Evolutionary conservation across 768 basidiomycete species (phyloP), one percentile per base, ranked within the genome.

Genomic region (Royoungia palumana): DNA sequence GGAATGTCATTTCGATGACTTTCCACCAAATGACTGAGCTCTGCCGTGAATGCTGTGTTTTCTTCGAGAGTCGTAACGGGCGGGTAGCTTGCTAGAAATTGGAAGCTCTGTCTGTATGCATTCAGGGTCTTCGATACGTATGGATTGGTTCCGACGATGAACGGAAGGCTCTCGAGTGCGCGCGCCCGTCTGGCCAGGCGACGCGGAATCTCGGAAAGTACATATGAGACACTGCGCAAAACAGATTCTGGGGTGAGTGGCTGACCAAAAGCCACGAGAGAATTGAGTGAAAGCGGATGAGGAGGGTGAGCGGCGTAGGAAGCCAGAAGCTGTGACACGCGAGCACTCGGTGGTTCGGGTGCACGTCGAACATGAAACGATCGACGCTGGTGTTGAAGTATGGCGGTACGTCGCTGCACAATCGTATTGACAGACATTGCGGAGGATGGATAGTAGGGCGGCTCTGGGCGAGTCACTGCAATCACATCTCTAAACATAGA

Each of bases 121-220:
- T 82, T 71, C 50, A 90, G 73, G 12, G 81, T 82, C 48, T 78
- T 81, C 4, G 85, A 76, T n/a, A 93, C 79, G 67, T 87, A 89
- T 13, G 90, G 90, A 64, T 93, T 93, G 44, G 87, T 90, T 19
- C 89, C 91, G 41, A 92, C 91, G 34, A 93, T 93, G 69, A 87
- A 93, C 1, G 90, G 90, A 27, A 93, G 75, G 1, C 76, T 70
- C 61, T 92, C 88, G 42, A 93, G 72, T 19, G 82, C 83, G 27
- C 79, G 79, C 37, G 89, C 83, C 12, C 89, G 82, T 48, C 78
- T 80, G 2, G 87, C 88, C 27, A 93, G 76, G 44, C 89, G 75
- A 17, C 83, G 76, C 19, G 91, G 90, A 14, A 92, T 81, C 65
- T 92, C 89, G 3, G 81, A 75, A 13, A 88, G 75, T 1, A 81